Evolutionary conservation across 108 stramenopile genomes (phyloP).

Genomic region (Schizochytrium sp.): DNA sequence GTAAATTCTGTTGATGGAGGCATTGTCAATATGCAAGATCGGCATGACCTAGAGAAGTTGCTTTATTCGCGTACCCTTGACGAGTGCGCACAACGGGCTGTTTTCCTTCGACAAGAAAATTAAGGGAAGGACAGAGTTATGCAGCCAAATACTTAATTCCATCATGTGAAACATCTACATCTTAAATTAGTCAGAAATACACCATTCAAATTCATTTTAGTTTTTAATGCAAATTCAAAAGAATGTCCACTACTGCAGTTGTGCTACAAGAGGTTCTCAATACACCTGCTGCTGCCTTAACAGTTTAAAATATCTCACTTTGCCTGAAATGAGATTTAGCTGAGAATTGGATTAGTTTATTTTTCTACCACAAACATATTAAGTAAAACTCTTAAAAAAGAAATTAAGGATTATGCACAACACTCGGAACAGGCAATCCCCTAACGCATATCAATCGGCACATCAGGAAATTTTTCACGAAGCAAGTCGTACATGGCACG

Average conservation of each 20-base stretch:
- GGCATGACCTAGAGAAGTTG: constrained; percentile 29
- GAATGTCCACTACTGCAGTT: too few relatives aligned
- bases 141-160: too few relatives aligned
- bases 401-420: neutral
- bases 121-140: too few relatives aligned
- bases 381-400: neutral
- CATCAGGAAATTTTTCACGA: constrained; percentile 28
- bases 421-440: neutral
- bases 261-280: too few relatives aligned
- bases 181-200: too few relatives aligned
- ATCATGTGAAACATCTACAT: too few relatives aligned
- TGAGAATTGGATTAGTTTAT: neutral
- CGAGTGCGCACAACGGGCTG: constrained; percentile 13
- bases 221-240: too few relatives aligned
- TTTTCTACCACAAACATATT: neutral
- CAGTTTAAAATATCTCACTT: neutral
- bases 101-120: constrained; percentile 1
- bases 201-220: too few relatives aligned
- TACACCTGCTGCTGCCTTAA: neutral
- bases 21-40: neutral
- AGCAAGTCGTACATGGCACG: constrained; percentile 29
- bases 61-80: neutral
- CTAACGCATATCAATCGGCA: constrained; percentile 2
- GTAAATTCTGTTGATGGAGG: neutral
- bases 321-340: neutral